Evolutionary conservation across 2,329 filamentous ascomycete species (phyloP).

Genomic region (Coniochaeta ligniaria): DNA sequence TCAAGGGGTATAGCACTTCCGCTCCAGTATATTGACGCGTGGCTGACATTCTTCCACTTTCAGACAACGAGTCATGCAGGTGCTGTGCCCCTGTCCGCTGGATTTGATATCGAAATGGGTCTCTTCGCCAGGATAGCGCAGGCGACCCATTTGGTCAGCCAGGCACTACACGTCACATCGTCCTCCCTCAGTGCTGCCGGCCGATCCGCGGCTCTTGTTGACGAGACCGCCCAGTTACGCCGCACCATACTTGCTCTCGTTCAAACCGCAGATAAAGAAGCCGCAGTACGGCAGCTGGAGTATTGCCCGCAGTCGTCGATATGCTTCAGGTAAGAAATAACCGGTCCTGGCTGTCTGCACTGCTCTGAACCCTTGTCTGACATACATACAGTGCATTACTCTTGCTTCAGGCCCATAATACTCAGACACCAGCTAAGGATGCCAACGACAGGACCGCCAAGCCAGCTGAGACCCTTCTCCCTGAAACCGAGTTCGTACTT

Average conservation of each 20-base stretch:
- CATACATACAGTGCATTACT: neutral
- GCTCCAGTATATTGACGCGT: neutral
- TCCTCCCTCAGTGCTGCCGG: neutral
- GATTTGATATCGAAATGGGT: slow-evolving; percentile 1
- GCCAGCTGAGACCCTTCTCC: neutral
- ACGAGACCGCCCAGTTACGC: slow-evolving; percentile 4
- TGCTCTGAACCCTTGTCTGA: neutral
- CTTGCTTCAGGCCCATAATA: neutral
- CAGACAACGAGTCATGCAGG: neutral
- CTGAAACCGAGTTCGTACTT: neutral
- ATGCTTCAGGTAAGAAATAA: neutral
- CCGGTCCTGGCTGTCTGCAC: neutral
- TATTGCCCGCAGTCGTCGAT: slow-evolving; percentile 1
- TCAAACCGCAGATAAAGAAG: slow-evolving; percentile 1
- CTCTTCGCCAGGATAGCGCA: slow-evolving; percentile 3
- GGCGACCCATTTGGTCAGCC: slow-evolving; percentile 1
- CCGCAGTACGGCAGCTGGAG: neutral
- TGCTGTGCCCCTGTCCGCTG: neutral
- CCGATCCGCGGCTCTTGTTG: neutral
- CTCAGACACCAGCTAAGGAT: neutral
- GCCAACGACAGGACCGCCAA: neutral
- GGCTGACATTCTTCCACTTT: neutral
- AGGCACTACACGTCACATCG: neutral
- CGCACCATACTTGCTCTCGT: slow-evolving; percentile 4
- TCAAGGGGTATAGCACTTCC: slow-evolving; percentile 6